These are phyloP conservation scores for Amaranthus hypochondriacus DNA, from an alignment of 148 eudicot genomes.

Conservation along the genomic window DNA sequence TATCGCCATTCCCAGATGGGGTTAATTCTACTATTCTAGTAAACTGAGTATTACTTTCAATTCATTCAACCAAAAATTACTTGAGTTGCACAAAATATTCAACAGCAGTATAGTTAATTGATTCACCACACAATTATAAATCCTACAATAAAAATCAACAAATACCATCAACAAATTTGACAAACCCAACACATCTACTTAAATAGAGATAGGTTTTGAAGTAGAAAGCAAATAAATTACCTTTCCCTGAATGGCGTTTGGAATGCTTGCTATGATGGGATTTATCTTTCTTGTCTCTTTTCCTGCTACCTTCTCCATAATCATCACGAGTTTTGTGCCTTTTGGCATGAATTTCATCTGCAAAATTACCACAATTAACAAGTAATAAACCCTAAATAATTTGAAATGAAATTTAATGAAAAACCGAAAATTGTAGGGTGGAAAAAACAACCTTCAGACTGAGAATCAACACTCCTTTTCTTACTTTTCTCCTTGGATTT, in stretches of 20 bases:
- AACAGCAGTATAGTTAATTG: too few species aligned
- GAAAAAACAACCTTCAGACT: conserved; percentile 16
- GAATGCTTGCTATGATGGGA: conserved; percentile 15
- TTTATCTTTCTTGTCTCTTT: conserved; percentile 18
- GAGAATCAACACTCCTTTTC: conserved; percentile 11
- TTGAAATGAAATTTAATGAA: background rate
- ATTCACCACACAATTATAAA: too few species aligned
- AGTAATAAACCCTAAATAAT: background rate
- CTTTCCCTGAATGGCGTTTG: conserved; percentile 15
- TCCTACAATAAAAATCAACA: too few species aligned
- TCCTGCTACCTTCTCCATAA: conserved; percentile 18
- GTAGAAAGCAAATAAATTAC: conserved; percentile 1
- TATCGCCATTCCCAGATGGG: too few species aligned
- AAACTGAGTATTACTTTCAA: too few species aligned
- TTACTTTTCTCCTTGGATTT: conserved; percentile 17
- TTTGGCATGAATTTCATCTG: conserved; percentile 21
- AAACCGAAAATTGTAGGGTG: background rate
- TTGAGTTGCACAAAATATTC: too few species aligned
- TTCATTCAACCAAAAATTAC: too few species aligned
- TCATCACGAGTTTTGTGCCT: conserved; percentile 20
- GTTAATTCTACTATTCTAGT: too few species aligned
- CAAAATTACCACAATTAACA: background rate
- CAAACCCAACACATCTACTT: too few species aligned
- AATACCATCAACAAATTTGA: too few species aligned
- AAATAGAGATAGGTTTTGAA: too few species aligned